These are phyloP conservation scores for Nicotiana otophora DNA, from an alignment of 257 asterid species.

Conservation along the genomic window DNA sequence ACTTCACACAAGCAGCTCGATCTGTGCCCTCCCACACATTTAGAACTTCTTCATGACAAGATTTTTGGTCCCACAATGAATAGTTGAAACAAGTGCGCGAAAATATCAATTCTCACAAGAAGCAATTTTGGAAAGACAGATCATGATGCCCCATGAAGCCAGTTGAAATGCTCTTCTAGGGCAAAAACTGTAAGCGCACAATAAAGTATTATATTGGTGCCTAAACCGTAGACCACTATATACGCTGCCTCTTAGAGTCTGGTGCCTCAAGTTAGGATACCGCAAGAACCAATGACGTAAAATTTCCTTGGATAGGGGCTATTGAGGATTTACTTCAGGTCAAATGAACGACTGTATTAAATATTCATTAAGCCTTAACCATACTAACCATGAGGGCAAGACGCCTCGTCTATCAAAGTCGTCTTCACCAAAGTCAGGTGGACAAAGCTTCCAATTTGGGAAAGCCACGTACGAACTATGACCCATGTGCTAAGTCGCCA, in stretches of 20 bases:
- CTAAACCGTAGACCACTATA: not conserved
- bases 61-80: not conserved
- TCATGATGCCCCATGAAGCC: not conserved
- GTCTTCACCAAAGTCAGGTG: too few relatives aligned
- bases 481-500: not conserved
- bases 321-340: not conserved
- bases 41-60: not conserved
- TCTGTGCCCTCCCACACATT: not conserved
- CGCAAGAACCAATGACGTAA: not conserved
- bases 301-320: not conserved
- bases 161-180: not conserved
- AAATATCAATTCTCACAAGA: not conserved
- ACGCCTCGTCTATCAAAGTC: not conserved
- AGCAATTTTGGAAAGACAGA: not conserved
- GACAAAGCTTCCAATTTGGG: not conserved
- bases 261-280: not conserved
- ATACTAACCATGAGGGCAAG: not conserved
- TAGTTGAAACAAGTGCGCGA: not conserved
- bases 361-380: not conserved
- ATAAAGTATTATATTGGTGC: not conserved
- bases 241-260: not conserved
- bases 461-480: not conserved
- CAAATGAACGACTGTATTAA: not conserved
- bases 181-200: not conserved
- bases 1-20: not conserved